Conservation (phyloP, 306 rosid genomes). For the Dryas alaskensis region DNA sequence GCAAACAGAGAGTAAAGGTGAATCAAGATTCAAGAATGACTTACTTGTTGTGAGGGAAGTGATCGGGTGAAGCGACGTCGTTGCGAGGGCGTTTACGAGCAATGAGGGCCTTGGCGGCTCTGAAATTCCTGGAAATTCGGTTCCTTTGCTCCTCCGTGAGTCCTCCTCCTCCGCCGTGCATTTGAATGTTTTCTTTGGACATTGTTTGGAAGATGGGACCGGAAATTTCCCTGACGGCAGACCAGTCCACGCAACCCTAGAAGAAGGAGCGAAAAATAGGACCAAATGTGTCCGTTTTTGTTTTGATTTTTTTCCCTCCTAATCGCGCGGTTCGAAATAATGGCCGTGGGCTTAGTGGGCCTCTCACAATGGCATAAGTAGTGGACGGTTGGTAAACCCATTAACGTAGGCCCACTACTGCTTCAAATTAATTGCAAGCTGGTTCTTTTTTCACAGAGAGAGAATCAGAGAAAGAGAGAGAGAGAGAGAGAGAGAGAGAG, state of each 20-base stretch:
- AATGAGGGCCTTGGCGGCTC: slow-evolving; percentile 67
- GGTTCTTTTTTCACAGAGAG: neutral
- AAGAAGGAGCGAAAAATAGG: neutral
- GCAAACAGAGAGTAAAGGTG: neutral
- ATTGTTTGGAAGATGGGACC: neutral
- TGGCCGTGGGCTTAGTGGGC: neutral
- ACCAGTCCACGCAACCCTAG: neutral
- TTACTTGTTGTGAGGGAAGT: slow-evolving; percentile 18
- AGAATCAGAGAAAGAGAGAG: neutral
- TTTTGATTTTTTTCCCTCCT: slow-evolving; percentile 5
- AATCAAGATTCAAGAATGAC: neutral
- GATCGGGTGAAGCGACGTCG: slow-evolving; percentile 31
- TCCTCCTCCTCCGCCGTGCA: slow-evolving; percentile 6
- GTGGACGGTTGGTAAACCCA: neutral
- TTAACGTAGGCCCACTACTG: no score
- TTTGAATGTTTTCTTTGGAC: slow-evolving; percentile 17
- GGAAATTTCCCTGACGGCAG: neutral
- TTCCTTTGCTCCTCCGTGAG: slow-evolving; percentile 48
- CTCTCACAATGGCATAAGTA: no score
- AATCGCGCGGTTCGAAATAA: neutral
- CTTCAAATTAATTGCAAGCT: neutral
- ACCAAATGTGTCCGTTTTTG: neutral
- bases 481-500: neutral
- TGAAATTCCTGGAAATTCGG: slow-evolving; percentile 56
- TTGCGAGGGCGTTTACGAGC: slow-evolving; percentile 63